Base-by-base conservation (phyloP, 768 basidiomycete genomes). In the Coprinopsis cinerea region DNA sequence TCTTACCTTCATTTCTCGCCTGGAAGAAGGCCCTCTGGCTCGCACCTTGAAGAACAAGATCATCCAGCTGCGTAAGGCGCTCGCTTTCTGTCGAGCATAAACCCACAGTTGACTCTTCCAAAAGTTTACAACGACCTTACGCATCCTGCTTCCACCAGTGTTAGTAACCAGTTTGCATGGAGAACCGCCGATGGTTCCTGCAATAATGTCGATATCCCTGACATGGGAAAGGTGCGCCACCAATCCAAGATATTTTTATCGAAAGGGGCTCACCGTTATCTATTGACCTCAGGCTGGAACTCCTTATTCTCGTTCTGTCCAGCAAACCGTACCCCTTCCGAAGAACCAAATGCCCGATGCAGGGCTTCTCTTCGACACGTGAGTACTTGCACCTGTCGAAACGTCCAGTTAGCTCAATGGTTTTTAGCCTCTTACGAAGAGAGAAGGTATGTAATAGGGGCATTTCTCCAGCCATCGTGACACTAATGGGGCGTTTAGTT, bases 271-370 rank as follows among this genome's bases (percentile, higher is more conserved):
- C 24, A 11, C 40, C 2, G n/a, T 39, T 39, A 32, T 15, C 36
- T 18, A 43, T 13, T 53, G 26, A 45, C 17, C 5, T 10, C 44
- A 75, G 69, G 87, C 90, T 1, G 79, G 81, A 4, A 81, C 75
- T 11, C 83, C 90, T 0, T 92, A 92, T 61, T 76, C 88, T n/a
- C 80, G 90, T 20, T 90, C 85, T 40, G 91, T 92, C 20, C 85
- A 88, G 55, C 83, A 86, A 60, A 62, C 49, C 1, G 75, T 83
- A 52, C 76, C 85, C 1, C 68, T 88, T 2, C 83, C 88, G 0
- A 68, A 60, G 39, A 78, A 84, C 57, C 78, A 82, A 50, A 70
- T 92, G 24, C 90, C 90, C 0, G 90, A 92, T 64, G 68, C 90
- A 14, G 87, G 86, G 9, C 68, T 92, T 11, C 65, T 93, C 23